Base-by-base conservation (phyloP, 2,329 filamentous ascomycete species). In the Fusarium acutatum region DNA sequence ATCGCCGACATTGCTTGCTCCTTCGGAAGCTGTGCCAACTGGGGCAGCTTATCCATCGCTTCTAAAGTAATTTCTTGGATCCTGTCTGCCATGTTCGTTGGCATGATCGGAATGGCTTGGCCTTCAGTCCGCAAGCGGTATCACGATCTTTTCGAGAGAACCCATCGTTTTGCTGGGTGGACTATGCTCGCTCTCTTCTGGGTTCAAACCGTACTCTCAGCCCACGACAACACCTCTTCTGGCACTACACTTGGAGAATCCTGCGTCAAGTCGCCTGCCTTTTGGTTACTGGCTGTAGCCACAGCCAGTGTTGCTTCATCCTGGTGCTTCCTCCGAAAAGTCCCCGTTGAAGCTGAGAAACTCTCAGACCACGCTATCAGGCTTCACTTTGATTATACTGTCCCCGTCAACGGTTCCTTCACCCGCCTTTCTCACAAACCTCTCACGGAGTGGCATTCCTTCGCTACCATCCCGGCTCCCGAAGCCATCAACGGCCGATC, bases 311-410 rank as follows among this genome's bases (percentile, higher is more conserved):
- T 95, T 67, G 84, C 92, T 43, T 89, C 92, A 47, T 92, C 94
- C 2, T 97, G 94, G 93, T 79, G 92, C 3, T 87, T 89, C 64
- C 88, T 96, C 28, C 89, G 92, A 57, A 90, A 89, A 72, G 90
- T 93, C 49, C 83, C 84, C 4, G 92, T 95, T 64, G 83, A 87
- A n/a, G 85, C 91, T 7, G 90, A 94, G 77, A 83, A 86, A 6
- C 88, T 96, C 13, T 96, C 93, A 0, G 80, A 87, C n/a, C 93
- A 95, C 81, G 93, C 93, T 22, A 84, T 93, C 26, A 89, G 91
- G 40, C 88, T 96, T 32, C 89, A 92, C 78, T 93, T 95, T 77
- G 84, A 86, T 77, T 90, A 93, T 81, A 87, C 88, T 11, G 85
- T 88, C 12, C 88, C 90, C 9, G 85, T 87, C 61, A 83, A 83